Evolutionary conservation across 1,139 yeast species (phyloP).

Genomic region (Candida freyschussii): DNA sequence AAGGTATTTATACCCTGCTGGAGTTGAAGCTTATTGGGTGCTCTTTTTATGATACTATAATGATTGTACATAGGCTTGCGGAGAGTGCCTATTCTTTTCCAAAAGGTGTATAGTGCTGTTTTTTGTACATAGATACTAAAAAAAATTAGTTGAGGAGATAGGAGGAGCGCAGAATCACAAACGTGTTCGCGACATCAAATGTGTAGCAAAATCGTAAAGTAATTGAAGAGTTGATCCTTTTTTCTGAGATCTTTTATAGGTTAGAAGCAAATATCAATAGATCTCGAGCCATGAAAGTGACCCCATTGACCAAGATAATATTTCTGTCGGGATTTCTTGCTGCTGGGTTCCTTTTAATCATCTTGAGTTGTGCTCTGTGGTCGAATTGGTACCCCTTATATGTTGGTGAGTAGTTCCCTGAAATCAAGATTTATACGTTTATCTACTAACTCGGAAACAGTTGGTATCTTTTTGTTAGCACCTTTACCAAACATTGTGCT

Average conservation of each 20-base stretch:
- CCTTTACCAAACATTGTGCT: constrained; percentile 62
- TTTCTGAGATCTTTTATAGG: too few species aligned
- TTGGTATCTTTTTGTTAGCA: constrained; percentile 59
- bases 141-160: too few species aligned
- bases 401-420: constrained; percentile 39
- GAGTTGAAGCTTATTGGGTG: constrained; percentile 1
- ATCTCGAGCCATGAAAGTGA: constrained; percentile 26
- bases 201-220: too few species aligned
- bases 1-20: constrained; percentile 1
- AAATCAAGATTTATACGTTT: too few species aligned
- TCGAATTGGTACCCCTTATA: constrained; percentile 68
- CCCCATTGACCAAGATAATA: constrained; percentile 67
- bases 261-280: too few species aligned
- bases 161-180: too few species aligned
- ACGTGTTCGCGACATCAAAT: too few species aligned
- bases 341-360: constrained; percentile 66
- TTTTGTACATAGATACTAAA: constrained; percentile 14
- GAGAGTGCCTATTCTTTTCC: constrained; percentile 1
- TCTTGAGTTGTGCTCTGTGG: constrained; percentile 68
- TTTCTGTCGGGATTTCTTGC: constrained; percentile 68
- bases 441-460: too few species aligned
- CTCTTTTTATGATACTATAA: constrained; percentile 7
- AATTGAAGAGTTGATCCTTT: too few species aligned
- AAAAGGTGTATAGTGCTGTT: constrained; percentile 7
- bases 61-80: constrained; percentile 10